Evolutionary conservation across 805 yeast species (phyloP).

Genomic region (Torulaspora indica): DNA sequence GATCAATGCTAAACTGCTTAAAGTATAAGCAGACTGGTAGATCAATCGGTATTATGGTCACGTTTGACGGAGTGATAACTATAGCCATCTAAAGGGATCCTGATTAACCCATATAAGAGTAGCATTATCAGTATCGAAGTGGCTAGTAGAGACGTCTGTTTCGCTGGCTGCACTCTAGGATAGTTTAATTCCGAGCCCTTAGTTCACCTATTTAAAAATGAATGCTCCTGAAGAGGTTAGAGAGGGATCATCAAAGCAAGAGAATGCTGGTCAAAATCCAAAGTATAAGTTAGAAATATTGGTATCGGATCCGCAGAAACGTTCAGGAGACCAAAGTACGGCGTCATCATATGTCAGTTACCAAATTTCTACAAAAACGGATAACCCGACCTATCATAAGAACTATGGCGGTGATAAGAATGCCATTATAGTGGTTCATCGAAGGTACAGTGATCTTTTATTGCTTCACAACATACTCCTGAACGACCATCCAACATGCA

Average conservation of each 20-base stretch:
- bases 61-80: constrained; percentile 1
- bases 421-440: constrained; percentile 31
- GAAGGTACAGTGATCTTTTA: constrained; percentile 85
- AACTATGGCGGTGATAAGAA: constrained; percentile 12
- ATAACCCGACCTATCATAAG: constrained; percentile 27
- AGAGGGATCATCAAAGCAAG: neutral
- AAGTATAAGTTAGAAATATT: constrained; percentile 20
- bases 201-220: neutral
- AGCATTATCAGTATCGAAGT: neutral
- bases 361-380: constrained; percentile 34
- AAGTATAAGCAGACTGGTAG: neutral
- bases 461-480: constrained; percentile 67
- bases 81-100: constrained; percentile 2
- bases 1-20: neutral
- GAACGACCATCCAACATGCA: constrained; percentile 77
- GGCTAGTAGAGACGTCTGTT: neutral
- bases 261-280: neutral
- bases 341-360: constrained; percentile 32
- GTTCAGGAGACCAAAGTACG: constrained; percentile 25
- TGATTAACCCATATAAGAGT: neutral
- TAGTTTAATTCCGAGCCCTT: neutral
- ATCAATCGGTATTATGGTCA: constrained; percentile 3
- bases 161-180: neutral
- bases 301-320: constrained; percentile 36
- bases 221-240: neutral